Evolutionary conservation across 2,329 filamentous ascomycete species (phyloP), one percentile per base, ranked within the genome.

Genomic region (Colletotrichum magnum): DNA sequence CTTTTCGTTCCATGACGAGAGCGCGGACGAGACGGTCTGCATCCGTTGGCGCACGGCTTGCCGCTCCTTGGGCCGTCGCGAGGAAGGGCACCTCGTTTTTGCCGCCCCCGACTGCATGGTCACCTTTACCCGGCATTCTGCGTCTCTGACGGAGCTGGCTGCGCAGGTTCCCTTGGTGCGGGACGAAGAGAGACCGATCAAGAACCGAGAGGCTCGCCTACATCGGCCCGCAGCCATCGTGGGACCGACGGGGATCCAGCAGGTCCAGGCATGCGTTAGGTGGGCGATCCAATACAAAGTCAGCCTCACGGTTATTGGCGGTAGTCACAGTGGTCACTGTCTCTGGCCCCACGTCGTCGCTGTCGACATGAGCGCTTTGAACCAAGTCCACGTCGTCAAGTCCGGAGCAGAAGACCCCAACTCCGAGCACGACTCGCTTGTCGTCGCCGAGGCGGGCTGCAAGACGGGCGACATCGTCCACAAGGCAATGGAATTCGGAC

Each of bases 271-370:
- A 4, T 90, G 88, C 71, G 83, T 90, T 59, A 74, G 48, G 73
- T 91, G 88, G 89, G 88, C 88, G 72, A 43, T 87, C 10, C 75
- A 85, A 70, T 78, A 88, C 61, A 64, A 65, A 0, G 28, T 81
- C 1, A 73, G 83, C 48, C 75, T 90, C 59, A 87, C 85, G 0
- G 76, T 91, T 28, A 15, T 91, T 18, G 84, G 88, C 6, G 89
- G 90, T 0, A 81, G 89, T 15, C 89, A 92, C 73, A 88, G 89
- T 72, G 86, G 84, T 6, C 87, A 92, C 58, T 91, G 88, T 75
- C 71, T 88, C 51, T 79, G 78, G 82, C 76, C 85, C 2, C 82
- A 85, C 59, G 81, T 88, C 16, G 84, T 90, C 48, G 74, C 88
- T 0, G 72, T 92, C 26, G 87, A 91, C 69, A 90, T 92, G 88